These are phyloP conservation scores for Leccinum subfulvum DNA, from an alignment of 1,284 basidiomycete species.

Conservation along the genomic window DNA sequence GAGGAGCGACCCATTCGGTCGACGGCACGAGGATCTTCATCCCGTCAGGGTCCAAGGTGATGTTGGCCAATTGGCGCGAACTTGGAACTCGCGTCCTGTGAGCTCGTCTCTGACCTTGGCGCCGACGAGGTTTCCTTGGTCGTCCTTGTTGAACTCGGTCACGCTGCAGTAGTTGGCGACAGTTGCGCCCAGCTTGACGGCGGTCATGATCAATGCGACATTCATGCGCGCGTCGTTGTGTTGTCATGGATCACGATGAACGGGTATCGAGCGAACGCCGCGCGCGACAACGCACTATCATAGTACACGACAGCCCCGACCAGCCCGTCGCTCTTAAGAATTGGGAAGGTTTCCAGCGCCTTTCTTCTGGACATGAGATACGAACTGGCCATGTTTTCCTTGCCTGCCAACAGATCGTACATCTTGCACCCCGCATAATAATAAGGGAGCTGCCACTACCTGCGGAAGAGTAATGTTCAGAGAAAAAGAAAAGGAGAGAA, in stretches of 20 bases:
- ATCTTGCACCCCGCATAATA: conserved; percentile 95
- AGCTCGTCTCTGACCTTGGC: conserved; percentile 82
- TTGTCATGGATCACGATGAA: conserved; percentile 58
- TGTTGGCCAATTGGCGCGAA: conserved; percentile 61
- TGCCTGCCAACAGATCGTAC: conserved; percentile 94
- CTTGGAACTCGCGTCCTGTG: conserved; percentile 80
- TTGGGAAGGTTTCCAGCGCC: conserved; percentile 92
- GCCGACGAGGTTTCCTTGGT: conserved; percentile 65
- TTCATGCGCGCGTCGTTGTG: conserved; percentile 99
- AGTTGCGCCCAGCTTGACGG: conserved; percentile 89
- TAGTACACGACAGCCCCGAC: conserved; percentile 97
- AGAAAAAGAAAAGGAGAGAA: too few species aligned
- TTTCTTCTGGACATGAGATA: conserved; percentile 95
- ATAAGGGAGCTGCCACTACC: conserved; percentile 93
- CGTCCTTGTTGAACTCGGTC: conserved; percentile 72
- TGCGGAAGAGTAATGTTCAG: conserved; percentile 32
- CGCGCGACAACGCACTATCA: conserved; percentile 60
- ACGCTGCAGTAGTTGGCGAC: conserved; percentile 93
- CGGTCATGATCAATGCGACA: conserved; percentile 90
- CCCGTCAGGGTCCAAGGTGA: too few species aligned
- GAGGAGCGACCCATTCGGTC: too few species aligned
- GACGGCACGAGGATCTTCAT: too few species aligned
- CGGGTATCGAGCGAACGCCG: neutral
- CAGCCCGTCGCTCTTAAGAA: conserved; percentile 89
- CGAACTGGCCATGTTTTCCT: conserved; percentile 95